Percentiles rank a stretch among this genome's conserved stretches.
Evolutionary conservation across 2,329 filamentous ascomycete genomes (phyloP).

Genomic region (Cordyceps pruinosa): DNA sequence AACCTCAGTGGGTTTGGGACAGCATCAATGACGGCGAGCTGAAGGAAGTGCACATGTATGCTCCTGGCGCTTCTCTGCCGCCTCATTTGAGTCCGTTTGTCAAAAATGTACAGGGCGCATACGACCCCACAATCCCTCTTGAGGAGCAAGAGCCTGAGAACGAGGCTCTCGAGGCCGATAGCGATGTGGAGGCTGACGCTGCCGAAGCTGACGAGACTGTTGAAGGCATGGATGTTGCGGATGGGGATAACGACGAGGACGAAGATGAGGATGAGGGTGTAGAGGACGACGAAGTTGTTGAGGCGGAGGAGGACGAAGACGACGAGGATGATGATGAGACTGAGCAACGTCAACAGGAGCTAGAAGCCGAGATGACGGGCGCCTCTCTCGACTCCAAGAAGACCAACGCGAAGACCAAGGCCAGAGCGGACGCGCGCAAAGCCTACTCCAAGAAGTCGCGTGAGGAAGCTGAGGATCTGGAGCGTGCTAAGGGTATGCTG

Average conservation of each 20-base stretch:
- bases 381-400: slow-evolving; percentile 47
- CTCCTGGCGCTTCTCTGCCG: slow-evolving; percentile 80
- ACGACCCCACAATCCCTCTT: slow-evolving; percentile 81
- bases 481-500: slow-evolving; percentile 96
- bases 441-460: slow-evolving; percentile 63
- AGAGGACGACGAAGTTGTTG: slow-evolving; percentile 36
- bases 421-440: slow-evolving; percentile 64
- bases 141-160: slow-evolving; percentile 83
- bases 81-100: slow-evolving; percentile 97
- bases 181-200: slow-evolving; percentile 41
- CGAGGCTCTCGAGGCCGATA: slow-evolving; percentile 67
- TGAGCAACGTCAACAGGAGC: slow-evolving; percentile 74
- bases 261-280: slow-evolving; percentile 40
- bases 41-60: slow-evolving; percentile 79
- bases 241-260: slow-evolving; percentile 38
- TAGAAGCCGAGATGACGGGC: slow-evolving; percentile 86
- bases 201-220: slow-evolving; percentile 34
- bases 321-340: slow-evolving; percentile 53
- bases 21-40: slow-evolving; percentile 88
- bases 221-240: slow-evolving; percentile 36
- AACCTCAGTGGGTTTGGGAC: slow-evolving; percentile 99
- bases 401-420: slow-evolving; percentile 45
- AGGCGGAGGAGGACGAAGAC: slow-evolving; percentile 29
- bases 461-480: slow-evolving; percentile 78
- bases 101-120: slow-evolving; percentile 75